These are phyloP conservation scores for Scytalidium sp. DNA, from an alignment of 2,329 filamentous ascomycete genomes.

Conservation along the genomic window DNA sequence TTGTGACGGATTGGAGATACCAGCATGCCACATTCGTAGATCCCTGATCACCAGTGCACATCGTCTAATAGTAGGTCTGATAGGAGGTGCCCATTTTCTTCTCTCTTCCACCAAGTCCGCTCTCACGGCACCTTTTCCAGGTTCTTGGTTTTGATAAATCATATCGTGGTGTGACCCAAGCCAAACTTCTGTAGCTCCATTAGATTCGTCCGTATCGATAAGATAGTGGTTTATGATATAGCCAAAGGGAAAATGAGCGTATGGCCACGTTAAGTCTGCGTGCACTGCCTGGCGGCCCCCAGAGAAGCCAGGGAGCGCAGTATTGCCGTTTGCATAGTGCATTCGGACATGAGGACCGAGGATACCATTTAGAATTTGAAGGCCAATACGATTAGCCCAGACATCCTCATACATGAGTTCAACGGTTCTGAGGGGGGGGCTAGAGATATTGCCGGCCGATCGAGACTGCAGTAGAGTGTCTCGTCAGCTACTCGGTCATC, in stretches of 20 bases:
- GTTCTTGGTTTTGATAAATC: slow-evolving; percentile 18
- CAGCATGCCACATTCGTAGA: slow-evolving; percentile 59
- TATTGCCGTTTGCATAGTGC: slow-evolving; percentile 31
- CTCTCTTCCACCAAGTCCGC: slow-evolving; percentile 33
- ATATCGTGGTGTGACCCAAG: slow-evolving; percentile 41
- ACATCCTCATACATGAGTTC: slow-evolving; percentile 35
- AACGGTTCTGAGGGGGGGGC: slow-evolving; percentile 32
- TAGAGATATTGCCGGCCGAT: too few relatives aligned
- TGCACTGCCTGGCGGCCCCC: slow-evolving; percentile 42
- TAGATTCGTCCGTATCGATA: slow-evolving; percentile 39
- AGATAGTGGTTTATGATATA: slow-evolving; percentile 45
- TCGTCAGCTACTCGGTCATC: too few relatives aligned
- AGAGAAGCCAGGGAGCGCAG: slow-evolving; percentile 16
- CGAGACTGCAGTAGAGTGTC: too few relatives aligned
- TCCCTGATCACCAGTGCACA: slow-evolving; percentile 55
- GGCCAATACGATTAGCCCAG: slow-evolving; percentile 33
- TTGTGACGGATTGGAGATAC: slow-evolving; percentile 52
- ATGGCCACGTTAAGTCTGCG: slow-evolving; percentile 41
- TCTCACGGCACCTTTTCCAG: slow-evolving; percentile 10
- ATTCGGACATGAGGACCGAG: slow-evolving; percentile 31
- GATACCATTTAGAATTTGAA: slow-evolving; percentile 27
- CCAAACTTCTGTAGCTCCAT: slow-evolving; percentile 51
- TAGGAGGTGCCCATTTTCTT: slow-evolving; percentile 33
- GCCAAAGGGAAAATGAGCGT: slow-evolving; percentile 44
- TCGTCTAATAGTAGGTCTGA: slow-evolving; percentile 48